Base-by-base conservation (phyloP, 1,284 basidiomycete species). In the Phlebopus sp. region DNA sequence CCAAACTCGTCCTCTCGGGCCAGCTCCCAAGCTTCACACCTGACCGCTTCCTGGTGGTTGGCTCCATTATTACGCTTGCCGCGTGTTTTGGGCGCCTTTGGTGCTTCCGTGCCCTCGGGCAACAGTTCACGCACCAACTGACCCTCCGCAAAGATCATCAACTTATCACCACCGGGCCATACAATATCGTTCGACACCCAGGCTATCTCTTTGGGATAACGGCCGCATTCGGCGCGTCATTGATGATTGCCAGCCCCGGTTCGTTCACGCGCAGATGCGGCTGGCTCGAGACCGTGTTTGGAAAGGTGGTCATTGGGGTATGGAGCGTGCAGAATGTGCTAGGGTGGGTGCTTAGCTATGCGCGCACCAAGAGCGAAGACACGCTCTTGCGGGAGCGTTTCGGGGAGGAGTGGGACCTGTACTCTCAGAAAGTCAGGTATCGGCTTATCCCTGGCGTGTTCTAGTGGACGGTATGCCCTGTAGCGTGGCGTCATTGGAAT, bases 101-200 rank as follows among this genome's bases (percentile, higher is more conserved):
- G 57, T 68, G 67, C 40, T 68, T 57, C 49, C 60, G 48, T 13
- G 36, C 50, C 15, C 46, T 68, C 29, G 68, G 67, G 2, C 57
- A 48, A 7, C 47, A 62, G 37, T 68, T 68, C 45, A 67, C 66
- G 1, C 60, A 66, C 40, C 44, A 67, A 2, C 59, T 69, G 3
- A 54, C 57, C 13, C 17, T 69, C 1, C 55, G 57, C 4, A 52
- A 56, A 21, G 51, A 59, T 3, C 66, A 67, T 45, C 11, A 39
- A 23, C 60, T 68, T 6, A 37, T 69, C 36, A 69, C 66, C 1
- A 42, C 53, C 1, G 66, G 66, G 0, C 69, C 66, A 5, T 68
- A 68, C 37, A 44, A 55, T 25, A 37, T 59, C 42, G 60, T 68
- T 2, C 65, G 66, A 14, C 66, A 70, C 32, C 66, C 66, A 0